phyloP scores from a whole-genome alignment of 805 yeast genomes.

The Pichia membranifaciens region DNA sequence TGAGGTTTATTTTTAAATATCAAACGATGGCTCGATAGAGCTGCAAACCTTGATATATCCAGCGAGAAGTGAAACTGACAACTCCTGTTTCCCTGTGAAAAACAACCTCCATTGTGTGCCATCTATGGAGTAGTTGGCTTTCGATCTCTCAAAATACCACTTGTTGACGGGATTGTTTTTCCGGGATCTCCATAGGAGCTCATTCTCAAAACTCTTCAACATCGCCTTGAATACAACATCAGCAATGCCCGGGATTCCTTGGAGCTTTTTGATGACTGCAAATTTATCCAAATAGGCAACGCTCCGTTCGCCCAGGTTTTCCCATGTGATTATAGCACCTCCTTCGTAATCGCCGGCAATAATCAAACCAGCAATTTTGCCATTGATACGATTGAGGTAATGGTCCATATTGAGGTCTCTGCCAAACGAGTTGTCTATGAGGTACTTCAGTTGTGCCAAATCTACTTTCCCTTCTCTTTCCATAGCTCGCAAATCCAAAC shows the following conservation, averaged over 20 bases:
- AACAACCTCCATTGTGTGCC: constrained; percentile 37
- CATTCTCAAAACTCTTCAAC: constrained; percentile 58
- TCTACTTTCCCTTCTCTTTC: constrained; percentile 40
- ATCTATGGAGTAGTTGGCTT: constrained; percentile 53
- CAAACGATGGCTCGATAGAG: constrained; percentile 52
- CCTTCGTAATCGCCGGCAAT: constrained; percentile 95
- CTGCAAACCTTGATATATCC: constrained; percentile 51
- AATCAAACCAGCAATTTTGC: constrained; percentile 66
- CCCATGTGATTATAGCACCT: constrained; percentile 83
- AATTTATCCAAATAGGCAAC: constrained; percentile 89
- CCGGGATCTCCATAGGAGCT: constrained; percentile 87
- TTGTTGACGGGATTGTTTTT: constrained; percentile 85
- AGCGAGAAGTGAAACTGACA: constrained; percentile 32
- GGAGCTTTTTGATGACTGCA: constrained; percentile 77
- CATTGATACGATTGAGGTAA: constrained; percentile 61
- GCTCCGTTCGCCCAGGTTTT: constrained; percentile 15
- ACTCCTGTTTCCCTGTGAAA: constrained; percentile 31
- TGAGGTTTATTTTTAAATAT: neutral
- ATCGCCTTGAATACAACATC: constrained; percentile 86
- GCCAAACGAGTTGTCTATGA: constrained; percentile 78
- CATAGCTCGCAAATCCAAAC: constrained; percentile 37
- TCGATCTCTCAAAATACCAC: constrained; percentile 93
- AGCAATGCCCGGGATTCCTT: constrained; percentile 91
- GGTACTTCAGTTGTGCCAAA: constrained; percentile 46
- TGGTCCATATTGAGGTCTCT: constrained; percentile 57